Evolutionary conservation across 1,139 yeast genomes (phyloP), one percentile per base, ranked within the genome.

Genomic region (Hyphopichia burtonii): DNA sequence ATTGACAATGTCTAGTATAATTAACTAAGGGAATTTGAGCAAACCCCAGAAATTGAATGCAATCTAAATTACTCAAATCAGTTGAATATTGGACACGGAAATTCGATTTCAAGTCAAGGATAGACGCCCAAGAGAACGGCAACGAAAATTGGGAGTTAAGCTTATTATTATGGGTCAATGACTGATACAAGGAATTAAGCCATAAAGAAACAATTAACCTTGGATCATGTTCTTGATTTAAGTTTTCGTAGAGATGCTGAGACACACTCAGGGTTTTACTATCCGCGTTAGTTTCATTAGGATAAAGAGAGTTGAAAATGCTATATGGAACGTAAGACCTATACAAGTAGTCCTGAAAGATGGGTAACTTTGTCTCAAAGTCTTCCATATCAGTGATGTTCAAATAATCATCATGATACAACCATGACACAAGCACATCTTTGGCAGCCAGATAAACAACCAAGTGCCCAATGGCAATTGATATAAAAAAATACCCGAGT

Each of bases 121-220:
- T 44, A 19, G 47, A 48, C 2, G 42, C 18, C 62, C 62, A 58
- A 11, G 43, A 36, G 35, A 58, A 58, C 1, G 58, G 59, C 8
- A 56, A 25, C 2, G 41, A 19, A 25, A 53, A 44, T 6, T 32
- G 15, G 8, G 46, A 22, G 14, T 46, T 43, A 14, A 35, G 33
- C 11, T 32, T 44, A 14, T 30, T 22, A 11, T 37, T 32, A 6
- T 34, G 14, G 18, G 20, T 27, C 16, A 41, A 10, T 4, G 16
- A 31, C 6, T 25, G 37, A n/a, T 25, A 14, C 5, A 56, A 32
- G 4, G 40, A 32, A n/a, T 44, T 31, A 9, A 52, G 27, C 43
- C 51, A 44, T 4, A 56, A 41, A 3, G 59, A 53, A 7, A 56
- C 55, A 36, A 53, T 42, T 15, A 54, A 39, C 11, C 61, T 37